These are phyloP conservation scores for Sugiyamaella americana DNA, from an alignment of 805 yeast genomes.

Conservation along the genomic window DNA sequence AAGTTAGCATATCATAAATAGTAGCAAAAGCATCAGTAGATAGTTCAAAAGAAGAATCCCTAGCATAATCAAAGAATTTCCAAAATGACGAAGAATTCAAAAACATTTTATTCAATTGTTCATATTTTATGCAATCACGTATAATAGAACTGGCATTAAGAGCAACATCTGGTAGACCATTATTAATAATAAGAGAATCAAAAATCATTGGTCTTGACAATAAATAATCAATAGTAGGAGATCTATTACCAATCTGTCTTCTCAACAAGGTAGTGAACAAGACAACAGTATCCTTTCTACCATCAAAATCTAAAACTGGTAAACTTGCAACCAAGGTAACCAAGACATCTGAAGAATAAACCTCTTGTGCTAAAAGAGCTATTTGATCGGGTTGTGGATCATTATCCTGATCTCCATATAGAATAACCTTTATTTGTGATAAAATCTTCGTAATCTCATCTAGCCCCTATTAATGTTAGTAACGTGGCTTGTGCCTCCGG, in stretches of 20 bases:
- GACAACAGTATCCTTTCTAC: conserved; percentile 73
- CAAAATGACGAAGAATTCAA: conserved; percentile 61
- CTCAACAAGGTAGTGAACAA: conserved; percentile 72
- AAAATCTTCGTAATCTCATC: conserved; percentile 70
- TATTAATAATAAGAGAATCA: conserved; percentile 56
- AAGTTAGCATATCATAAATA: conserved; percentile 58
- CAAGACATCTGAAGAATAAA: conserved; percentile 65
- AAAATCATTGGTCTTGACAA: conserved; percentile 61
- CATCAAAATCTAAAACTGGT: conserved; percentile 74
- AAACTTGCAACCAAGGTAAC: conserved; percentile 54
- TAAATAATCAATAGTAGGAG: conserved; percentile 84
- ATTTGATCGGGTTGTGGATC: conserved; percentile 64
- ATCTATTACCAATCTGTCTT: conserved; percentile 66
- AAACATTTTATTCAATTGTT: conserved; percentile 55
- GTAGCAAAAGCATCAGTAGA: conserved; percentile 88
- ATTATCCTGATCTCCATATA: conserved; percentile 57
- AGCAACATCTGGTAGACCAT: conserved; percentile 68
- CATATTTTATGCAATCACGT: conserved; percentile 79
- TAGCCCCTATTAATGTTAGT: conserved; percentile 42
- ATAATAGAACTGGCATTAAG: conserved; percentile 70
- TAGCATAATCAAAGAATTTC: conserved; percentile 76
- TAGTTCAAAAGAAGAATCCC: conserved; percentile 73
- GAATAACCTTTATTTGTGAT: conserved; percentile 54
- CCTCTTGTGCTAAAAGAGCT: conserved; percentile 71
- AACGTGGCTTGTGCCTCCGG: conserved; percentile 27